Conservation (phyloP, 495 filamentous ascomycete genomes). For the Mytilinidion resinicola region DNA sequence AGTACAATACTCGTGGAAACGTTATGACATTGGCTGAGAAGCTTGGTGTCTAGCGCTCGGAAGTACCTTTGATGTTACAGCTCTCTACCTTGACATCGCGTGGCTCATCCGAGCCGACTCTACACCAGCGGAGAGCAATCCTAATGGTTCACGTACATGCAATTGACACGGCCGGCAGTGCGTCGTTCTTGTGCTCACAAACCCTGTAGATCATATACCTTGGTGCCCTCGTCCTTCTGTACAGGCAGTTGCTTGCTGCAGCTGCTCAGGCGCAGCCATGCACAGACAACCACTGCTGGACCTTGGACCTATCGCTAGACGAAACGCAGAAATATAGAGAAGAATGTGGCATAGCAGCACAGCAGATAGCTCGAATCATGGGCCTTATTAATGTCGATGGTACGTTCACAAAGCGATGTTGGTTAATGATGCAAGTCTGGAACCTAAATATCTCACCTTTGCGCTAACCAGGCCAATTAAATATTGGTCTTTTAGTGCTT, state of each 20-base stretch:
- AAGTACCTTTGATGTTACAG: conserved; percentile 17
- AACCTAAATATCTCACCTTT: background rate
- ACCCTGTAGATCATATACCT: conserved; percentile 24
- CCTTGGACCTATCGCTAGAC: conserved; percentile 1
- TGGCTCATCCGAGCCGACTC: conserved; percentile 4
- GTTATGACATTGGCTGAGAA: conserved; percentile 13
- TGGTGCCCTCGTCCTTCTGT: conserved; percentile 25
- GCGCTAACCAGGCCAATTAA: conserved; percentile 3
- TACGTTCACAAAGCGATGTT: conserved; percentile 24
- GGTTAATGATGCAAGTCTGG: conserved; percentile 24
- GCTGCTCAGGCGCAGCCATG: conserved; percentile 13
- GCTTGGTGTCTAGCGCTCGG: conserved; percentile 18
- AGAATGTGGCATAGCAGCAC: conserved; percentile 19
- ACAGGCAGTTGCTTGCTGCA: conserved; percentile 17
- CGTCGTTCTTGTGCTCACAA: background rate
- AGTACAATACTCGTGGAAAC: conserved; percentile 16
- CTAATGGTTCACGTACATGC: conserved; percentile 25
- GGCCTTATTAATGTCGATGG: conserved; percentile 19
- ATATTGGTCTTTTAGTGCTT: conserved; percentile 24
- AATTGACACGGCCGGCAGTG: background rate
- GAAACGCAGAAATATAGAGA: conserved; percentile 13
- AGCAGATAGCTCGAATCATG: conserved; percentile 21
- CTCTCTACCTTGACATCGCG: conserved; percentile 9
- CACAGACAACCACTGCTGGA: conserved; percentile 1
- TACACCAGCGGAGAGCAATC: conserved; percentile 19